phyloP scores from a whole-genome alignment of 139 green algal species.

The Microglena sp. region DNA sequence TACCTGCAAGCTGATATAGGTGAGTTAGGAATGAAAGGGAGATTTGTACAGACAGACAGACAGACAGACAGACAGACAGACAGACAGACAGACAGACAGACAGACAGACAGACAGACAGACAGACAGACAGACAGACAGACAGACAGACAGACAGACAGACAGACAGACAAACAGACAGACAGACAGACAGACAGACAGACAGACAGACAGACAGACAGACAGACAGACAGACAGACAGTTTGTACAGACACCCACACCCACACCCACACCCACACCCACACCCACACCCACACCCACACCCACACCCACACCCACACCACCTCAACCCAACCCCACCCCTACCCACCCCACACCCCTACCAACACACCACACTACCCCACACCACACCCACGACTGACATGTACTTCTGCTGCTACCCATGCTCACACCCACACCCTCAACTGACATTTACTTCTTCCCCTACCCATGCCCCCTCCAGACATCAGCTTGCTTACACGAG shows the following conservation, averaged over 20 bases:
- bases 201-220: too few species aligned
- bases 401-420: neutral
- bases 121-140: neutral
- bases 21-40: too few species aligned
- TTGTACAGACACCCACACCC: too few species aligned
- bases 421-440: neutral
- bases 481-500: conserved; percentile 7
- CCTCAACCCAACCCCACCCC: too few species aligned
- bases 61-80: too few species aligned
- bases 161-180: neutral
- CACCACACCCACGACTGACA: neutral
- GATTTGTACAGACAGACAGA: too few species aligned
- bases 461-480: neutral
- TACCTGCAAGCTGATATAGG: conserved; percentile 7
- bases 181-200: neutral
- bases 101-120: neutral
- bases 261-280: too few species aligned
- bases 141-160: neutral
- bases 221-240: too few species aligned
- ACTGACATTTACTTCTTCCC: neutral
- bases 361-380: neutral
- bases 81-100: neutral
- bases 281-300: too few species aligned
- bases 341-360: too few species aligned
- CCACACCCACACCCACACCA: too few species aligned